phyloP scores from a whole-genome alignment of 2,329 filamentous ascomycete species.

The Hortaea sp. region DNA sequence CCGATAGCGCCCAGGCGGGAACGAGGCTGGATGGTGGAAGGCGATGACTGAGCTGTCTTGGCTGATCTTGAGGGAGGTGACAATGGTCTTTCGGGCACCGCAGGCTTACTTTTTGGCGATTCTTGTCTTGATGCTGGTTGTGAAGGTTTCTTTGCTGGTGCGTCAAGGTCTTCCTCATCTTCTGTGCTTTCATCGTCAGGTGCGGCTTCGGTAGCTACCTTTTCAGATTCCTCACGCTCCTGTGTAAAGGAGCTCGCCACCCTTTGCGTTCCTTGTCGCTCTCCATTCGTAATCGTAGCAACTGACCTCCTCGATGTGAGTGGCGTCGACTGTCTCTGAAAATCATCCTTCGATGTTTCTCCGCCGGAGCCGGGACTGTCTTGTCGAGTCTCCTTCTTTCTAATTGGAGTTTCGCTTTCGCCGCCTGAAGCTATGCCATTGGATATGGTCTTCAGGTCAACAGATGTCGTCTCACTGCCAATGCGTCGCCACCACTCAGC shows the following conservation, averaged over 20 bases:
- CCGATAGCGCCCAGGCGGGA: constrained; percentile 13
- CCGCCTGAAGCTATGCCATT: no score
- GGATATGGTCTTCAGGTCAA: no score
- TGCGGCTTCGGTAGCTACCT: background rate
- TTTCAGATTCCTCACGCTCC: background rate
- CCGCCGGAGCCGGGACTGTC: no score
- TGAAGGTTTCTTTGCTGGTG: constrained; percentile 5
- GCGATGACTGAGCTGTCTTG: background rate
- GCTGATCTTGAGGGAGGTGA: background rate
- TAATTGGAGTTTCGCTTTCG: no score
- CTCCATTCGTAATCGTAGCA: no score
- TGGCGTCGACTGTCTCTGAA: constrained; percentile 18
- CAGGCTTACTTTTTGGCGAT: no score
- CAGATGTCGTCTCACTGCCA: no score
- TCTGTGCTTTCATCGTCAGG: constrained; percentile 28
- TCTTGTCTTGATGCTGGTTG: no score
- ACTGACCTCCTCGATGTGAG: constrained; percentile 9
- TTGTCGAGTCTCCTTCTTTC: no score
- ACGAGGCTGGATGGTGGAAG: background rate
- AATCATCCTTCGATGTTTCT: constrained; percentile 7
- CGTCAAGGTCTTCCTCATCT: constrained; percentile 31
- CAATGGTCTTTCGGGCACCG: background rate
- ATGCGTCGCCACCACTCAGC: no score
- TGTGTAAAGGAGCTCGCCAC: constrained; percentile 5
- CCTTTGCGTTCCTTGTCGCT: background rate